Base-by-base conservation (phyloP, 2,329 filamentous ascomycete genomes). In the Microcera coccophila region DNA sequence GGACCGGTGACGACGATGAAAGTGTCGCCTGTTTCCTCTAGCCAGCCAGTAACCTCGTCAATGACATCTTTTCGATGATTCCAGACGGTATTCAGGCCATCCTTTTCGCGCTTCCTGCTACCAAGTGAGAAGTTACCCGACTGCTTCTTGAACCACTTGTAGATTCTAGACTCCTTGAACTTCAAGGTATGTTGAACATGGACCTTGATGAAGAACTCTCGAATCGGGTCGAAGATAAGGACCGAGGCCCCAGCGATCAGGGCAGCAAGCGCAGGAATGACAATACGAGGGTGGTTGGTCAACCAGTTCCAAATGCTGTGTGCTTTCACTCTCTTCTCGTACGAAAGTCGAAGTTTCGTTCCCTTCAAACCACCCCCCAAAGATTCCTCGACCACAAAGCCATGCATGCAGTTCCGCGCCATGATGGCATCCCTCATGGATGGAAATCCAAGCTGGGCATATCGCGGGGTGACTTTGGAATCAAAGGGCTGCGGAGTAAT, bases 1-100 rank as follows among this genome's bases (percentile, higher is more conserved):
- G 93, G 90, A 0, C 93, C 93, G 60, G 95, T 90, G 1, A 98
- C 81, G 8, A 97, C 87, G 50, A 95, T 90, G 62, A 96, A 96
- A 0, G 90, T 97, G 47, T 93, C 89, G 0, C 85, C 81, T 4
- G 86, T 90, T 56, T 96, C 91, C 59, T 89, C 82, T 7, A 97
- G 70, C 89, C 90, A 95, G 12, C 81, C 84, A 52, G 84, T 82
- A 11, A 98, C 78, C 59, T 90, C 82, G 17, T 89, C 79, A 47
- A 97, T 93, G 38, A 90, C 79, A 33, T 81, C 81, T 54, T 86
- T 87, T 16, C 90, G 82, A 59, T 94, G 90, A 49, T 89, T 87
- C 86, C 90, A 95, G 9, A 97, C 82, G 1, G 87, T 86, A 39
- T 82, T 78, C 54, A 95, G 76, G 12, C 85, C 83, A 8, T 82